A percentile compares a stretch with the other conserved stretches of the same genome.
Conservation (phyloP, 169 alveolate genomes). For the Eimeria sp. region DNA sequence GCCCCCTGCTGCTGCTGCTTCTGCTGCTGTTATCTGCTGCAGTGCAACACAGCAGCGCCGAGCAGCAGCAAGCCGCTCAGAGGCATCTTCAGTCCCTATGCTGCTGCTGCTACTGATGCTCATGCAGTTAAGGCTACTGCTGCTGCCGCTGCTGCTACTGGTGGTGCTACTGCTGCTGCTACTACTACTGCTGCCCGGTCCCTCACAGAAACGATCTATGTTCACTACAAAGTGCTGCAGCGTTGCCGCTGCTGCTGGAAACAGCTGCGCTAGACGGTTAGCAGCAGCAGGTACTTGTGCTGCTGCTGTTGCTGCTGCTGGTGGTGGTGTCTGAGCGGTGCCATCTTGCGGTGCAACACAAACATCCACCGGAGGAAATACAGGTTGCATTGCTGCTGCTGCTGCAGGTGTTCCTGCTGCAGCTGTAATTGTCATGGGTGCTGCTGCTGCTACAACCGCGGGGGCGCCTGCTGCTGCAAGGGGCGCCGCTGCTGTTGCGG, state of each 20-base stretch:
- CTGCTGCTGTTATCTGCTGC: conserved; percentile 56
- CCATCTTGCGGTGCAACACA: conserved; percentile 13
- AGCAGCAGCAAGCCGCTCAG: conserved; percentile 51
- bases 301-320: conserved; percentile 42
- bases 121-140: neutral
- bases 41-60: conserved; percentile 28
- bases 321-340: neutral
- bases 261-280: conserved; percentile 44
- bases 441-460: neutral
- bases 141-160: conserved; percentile 33
- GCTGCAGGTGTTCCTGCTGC: conserved; percentile 44
- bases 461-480: neutral
- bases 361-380: neutral
- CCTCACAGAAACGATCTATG: neutral
- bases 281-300: neutral
- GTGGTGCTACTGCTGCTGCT: conserved; percentile 20
- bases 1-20: conserved; percentile 23
- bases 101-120: conserved; percentile 4
- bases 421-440: neutral
- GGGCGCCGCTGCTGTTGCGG: conserved; percentile 29
- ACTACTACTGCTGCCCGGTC: conserved; percentile 43
- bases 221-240: conserved; percentile 38
- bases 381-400: conserved; percentile 2
- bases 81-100: neutral
- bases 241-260: conserved; percentile 55